Percentiles rank a stretch among this genome's conserved stretches.
Conservation (phyloP, 345 rosid species). For the Reutealis trisperma region DNA sequence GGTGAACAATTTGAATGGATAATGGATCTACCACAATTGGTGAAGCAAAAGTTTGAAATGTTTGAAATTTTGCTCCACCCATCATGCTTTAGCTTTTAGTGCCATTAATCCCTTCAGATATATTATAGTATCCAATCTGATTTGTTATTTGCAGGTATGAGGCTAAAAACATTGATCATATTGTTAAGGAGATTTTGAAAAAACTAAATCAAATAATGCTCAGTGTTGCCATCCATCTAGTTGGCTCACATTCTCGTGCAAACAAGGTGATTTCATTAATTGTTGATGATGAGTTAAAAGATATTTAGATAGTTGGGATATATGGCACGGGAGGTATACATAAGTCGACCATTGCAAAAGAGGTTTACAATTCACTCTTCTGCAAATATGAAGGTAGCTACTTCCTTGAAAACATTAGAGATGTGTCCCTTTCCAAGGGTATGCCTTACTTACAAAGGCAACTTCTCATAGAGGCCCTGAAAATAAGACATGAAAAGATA, state of each 20-base stretch:
- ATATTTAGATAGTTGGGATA: conserved; percentile 21
- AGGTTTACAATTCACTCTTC: conserved; percentile 10
- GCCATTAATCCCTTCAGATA: too few species aligned
- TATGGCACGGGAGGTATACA: conserved; percentile 28
- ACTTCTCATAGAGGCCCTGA: conserved; percentile 10
- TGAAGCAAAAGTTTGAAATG: too few species aligned
- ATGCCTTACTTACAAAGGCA: conserved; percentile 18
- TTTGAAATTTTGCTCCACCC: too few species aligned
- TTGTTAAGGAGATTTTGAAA: conserved; percentile 3
- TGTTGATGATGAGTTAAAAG: background rate
- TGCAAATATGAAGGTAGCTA: conserved; percentile 19
- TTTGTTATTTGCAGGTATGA: background rate
- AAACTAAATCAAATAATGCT: background rate
- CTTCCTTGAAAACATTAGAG: conserved; percentile 28
- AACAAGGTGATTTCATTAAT: conserved; percentile 5
- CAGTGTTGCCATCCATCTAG: conserved; percentile 3
- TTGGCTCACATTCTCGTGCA: conserved; percentile 2
- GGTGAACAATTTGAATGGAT: too few species aligned
- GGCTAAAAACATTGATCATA: background rate
- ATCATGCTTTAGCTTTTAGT: too few species aligned
- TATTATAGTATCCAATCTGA: too few species aligned
- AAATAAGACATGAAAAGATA: conserved; percentile 10
- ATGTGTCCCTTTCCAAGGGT: background rate
- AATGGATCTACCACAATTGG: too few species aligned
- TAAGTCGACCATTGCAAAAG: conserved; percentile 20